Evolutionary conservation across 2,329 filamentous ascomycete species (phyloP), one percentile per base, ranked within the genome.

Genomic region (Diaporthe amygdali): DNA sequence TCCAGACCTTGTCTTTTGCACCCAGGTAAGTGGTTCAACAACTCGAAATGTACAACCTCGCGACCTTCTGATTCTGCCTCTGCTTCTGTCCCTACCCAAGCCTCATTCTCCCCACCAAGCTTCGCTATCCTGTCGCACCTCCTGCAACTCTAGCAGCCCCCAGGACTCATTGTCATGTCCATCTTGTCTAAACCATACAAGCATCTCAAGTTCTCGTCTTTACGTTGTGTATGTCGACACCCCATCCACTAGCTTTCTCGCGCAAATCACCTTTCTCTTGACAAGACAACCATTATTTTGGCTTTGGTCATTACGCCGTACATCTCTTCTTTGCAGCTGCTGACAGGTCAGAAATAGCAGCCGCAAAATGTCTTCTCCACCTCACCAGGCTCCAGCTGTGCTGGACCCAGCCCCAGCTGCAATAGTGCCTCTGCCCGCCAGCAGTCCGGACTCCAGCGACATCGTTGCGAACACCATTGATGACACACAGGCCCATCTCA

Each of bases 351-450:
- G 20, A 9, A 30, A 8, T 2, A 41, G 46, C 32, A 41, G 22
- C 20, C 4, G 22, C 30, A 39, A 34, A 39, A 41, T 70, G 59
- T 27, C 30, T 10, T 17, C 41, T 7, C 17, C 51, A 59, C 3
- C 32, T 17, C 8, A 27, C 32, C 37, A 66, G 25, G 34, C 34
- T 67, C 22, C 69, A 67, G 61, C 44, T 9, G 44, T 27, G 52
- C 61, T 59, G 49, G 56, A 32, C 9, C 49, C 34, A 27, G 27
- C 5, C 51, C 5, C 37, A 5, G 56, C 56, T 17, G 25, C 49
- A 20, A 52, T 20, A 7, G 39, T 69, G 27, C 51, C 66, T 30
- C 70, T 70, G 12, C 67, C 70, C 27, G 56, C 66, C 22, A 66
- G 66, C 25, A 20, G 20, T 12, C 5, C 56, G 5, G 20, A 30